phyloP scores from a whole-genome alignment of 2,329 filamentous ascomycete genomes.

The Daldinia eschscholtzii region DNA sequence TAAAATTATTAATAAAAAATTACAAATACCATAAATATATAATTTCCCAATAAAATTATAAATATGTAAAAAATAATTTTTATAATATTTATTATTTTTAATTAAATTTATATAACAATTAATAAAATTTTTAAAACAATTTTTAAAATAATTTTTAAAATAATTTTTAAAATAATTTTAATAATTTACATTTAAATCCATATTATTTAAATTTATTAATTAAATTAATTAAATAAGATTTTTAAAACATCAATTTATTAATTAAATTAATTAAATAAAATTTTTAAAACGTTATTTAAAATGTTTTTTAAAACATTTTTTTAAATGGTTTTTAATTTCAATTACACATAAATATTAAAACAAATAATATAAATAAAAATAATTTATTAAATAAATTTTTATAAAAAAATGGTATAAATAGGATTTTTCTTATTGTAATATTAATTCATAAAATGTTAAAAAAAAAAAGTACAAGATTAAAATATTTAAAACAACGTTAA shows the following conservation, averaged over 20 bases:
- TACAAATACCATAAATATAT: neutral
- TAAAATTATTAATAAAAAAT: neutral
- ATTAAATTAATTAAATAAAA: conserved; percentile 6
- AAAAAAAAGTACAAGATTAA: neutral
- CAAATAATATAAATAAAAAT: conserved; percentile 3
- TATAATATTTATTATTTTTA: neutral
- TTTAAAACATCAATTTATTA: no score
- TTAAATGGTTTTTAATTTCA: no score
- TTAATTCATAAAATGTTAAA: neutral
- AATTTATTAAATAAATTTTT: neutral
- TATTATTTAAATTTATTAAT: conserved; percentile 6
- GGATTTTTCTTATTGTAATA: neutral
- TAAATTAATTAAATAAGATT: no score
- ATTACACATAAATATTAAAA: neutral
- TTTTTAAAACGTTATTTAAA: neutral
- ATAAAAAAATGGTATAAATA: neutral
- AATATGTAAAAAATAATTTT: neutral
- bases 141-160: neutral
- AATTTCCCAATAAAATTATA: neutral
- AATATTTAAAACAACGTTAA: neutral
- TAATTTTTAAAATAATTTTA: neutral
- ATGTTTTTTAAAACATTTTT: neutral
- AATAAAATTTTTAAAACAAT: no score
- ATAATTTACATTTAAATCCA: conserved; percentile 15
- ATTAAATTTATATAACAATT: neutral